Base-by-base conservation (phyloP, 2,329 filamentous ascomycete species). In the Aspergillus hortae region DNA sequence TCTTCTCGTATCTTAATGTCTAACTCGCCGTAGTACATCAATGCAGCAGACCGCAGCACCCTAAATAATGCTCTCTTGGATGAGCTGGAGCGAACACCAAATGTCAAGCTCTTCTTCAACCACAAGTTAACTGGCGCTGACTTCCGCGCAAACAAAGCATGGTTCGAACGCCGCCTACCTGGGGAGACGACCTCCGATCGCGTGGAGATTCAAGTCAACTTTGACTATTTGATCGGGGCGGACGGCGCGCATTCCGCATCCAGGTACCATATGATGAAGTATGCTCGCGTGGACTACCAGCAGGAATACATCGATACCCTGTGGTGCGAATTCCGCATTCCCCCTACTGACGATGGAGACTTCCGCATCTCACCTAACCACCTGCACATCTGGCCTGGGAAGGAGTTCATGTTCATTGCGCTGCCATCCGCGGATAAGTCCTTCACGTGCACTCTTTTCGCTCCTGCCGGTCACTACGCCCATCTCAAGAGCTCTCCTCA, bases 401-500 rank as follows among this genome's bases (percentile, higher is more conserved):
- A 86, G 62, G 85, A 92, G 40, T 92, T 94, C 64, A 97, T 99
- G 95, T 99, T 99, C 74, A 99, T 99, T 65, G 95, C 94, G 15
- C 92, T 99, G 41, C 92, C 94, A 0, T 80, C 79, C n/a, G 69
- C 90, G 71, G 91, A 97, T 67, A 91, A 90, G 51, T 89, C 90
- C 2, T 99, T 99, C 68, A 96, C 92, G 0, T 95, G 91, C 70
- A 99, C 95, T 0, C 80, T 99, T 3, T 99, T 99, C 70, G 82
- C 95, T 36, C 89, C 92, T 0, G 83, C 86, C 35, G 71, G 77
- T 2, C 80, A 89, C 51, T 95, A 90, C 67, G 74, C 79, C 3
- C 69, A 77, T 1, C 81, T 99, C 1, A 87, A 92, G 63, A 77
- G 75, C 14, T 74, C 84, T 47, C 80, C 85, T 0, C 74, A 80